Evolutionary conservation across 1,284 basidiomycete genomes (phyloP).

Genomic region (Ustilago cynodontis): DNA sequence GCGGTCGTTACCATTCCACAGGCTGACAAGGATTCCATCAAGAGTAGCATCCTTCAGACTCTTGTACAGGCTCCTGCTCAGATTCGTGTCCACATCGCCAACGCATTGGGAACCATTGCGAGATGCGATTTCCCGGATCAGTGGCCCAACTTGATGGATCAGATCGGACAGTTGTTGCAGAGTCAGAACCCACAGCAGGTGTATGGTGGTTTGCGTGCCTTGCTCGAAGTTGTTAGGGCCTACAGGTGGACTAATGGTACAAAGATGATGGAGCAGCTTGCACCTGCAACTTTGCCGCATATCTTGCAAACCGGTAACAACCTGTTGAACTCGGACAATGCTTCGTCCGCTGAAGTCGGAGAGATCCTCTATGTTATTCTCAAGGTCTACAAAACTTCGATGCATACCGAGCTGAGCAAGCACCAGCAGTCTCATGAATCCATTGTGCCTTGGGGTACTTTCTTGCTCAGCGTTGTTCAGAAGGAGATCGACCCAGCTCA

Average conservation of each 20-base stretch:
- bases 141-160: conserved; percentile 66
- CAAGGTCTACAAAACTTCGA: conserved; percentile 68
- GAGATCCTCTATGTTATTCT: conserved; percentile 65
- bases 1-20: conserved; percentile 41
- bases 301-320: conserved; percentile 56
- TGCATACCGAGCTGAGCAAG: conserved; percentile 59
- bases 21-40: conserved; percentile 56
- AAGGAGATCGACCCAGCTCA: conserved; percentile 51
- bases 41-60: conserved; percentile 53
- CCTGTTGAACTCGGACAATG: conserved; percentile 59
- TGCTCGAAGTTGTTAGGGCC: conserved; percentile 64
- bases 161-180: conserved; percentile 57
- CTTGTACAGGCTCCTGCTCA: conserved; percentile 54
- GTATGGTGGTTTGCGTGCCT: conserved; percentile 63
- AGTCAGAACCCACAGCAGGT: conserved; percentile 52
- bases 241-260: conserved; percentile 63
- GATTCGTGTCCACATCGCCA: conserved; percentile 61
- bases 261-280: conserved; percentile 62
- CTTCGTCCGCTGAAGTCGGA: conserved; percentile 57
- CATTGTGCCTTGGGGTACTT: conserved; percentile 68
- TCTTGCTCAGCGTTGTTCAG: conserved; percentile 64
- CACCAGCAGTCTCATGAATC: conserved; percentile 66
- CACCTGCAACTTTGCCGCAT: conserved; percentile 59
- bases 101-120: conserved; percentile 58
- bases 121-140: conserved; percentile 61